A percentile compares a stretch with the other conserved stretches of the same genome.
phyloP scores from a whole-genome alignment of 2,329 filamentous ascomycete species.

The Talaromyces sp. region DNA sequence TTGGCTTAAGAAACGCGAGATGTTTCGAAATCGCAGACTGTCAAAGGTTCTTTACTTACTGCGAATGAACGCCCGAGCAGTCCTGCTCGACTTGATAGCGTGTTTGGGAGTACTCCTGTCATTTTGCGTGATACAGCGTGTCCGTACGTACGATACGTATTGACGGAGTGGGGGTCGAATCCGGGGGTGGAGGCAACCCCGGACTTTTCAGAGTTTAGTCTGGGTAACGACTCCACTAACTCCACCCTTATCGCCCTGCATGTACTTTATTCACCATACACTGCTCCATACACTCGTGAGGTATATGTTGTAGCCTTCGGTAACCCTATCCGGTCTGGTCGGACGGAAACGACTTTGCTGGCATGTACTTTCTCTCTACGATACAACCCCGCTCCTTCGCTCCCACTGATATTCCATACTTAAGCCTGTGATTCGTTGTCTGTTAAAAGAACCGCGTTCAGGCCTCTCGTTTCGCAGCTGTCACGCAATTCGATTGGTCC shows the following conservation, averaged over 20 bases:
- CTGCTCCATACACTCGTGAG: not conserved
- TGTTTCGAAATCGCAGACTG: not conserved
- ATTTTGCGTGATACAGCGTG: not conserved
- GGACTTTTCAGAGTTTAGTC: conserved; percentile 7
- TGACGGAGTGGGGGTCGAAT: not conserved
- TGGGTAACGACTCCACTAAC: conserved; percentile 10
- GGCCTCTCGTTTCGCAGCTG: not conserved
- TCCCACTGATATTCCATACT: not conserved
- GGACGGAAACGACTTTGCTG: not conserved
- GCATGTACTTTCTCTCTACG: not conserved
- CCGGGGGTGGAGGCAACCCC: conserved; percentile 17
- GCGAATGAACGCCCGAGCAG: not conserved
- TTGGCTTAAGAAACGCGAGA: not conserved
- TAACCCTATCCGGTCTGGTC: not conserved
- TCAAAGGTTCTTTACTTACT: not conserved
- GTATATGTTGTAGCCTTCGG: not conserved
- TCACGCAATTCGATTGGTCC: not conserved
- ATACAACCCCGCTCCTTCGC: not conserved
- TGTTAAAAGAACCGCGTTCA: not conserved
- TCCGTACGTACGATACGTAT: not conserved
- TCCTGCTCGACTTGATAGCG: not conserved
- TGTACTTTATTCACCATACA: not conserved
- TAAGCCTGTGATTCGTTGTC: not conserved
- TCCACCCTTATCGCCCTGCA: not conserved
- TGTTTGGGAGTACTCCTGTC: not conserved